phyloP scores from a whole-genome alignment of 2,329 filamentous ascomycete species.

The Monilinia fructicola region DNA sequence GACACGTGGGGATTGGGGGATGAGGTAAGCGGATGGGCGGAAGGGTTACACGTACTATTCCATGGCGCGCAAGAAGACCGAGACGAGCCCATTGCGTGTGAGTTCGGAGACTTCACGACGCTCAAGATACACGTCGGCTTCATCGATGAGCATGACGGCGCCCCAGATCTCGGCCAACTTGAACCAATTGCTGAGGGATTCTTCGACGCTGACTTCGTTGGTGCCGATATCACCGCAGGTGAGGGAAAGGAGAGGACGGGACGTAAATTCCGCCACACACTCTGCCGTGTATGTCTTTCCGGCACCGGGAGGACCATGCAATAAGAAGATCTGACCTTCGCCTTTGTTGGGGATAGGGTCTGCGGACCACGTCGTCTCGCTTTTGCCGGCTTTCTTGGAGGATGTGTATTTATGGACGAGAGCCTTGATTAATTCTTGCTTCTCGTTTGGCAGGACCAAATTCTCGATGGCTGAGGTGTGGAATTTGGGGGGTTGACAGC shows the following conservation, averaged over 20 bases:
- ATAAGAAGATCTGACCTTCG: conserved; percentile 33
- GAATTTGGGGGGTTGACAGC: conserved; percentile 30
- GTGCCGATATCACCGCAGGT: conserved; percentile 53
- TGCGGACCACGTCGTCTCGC: conserved; percentile 26
- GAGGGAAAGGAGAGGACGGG: conserved; percentile 34
- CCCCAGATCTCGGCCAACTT: conserved; percentile 52
- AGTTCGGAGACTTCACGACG: conserved; percentile 39
- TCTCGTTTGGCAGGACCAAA: conserved; percentile 29
- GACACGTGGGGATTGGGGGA: no score
- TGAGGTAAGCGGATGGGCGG: no score
- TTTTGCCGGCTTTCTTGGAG: conserved; percentile 13
- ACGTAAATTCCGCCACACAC: conserved; percentile 35
- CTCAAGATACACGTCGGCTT: conserved; percentile 53
- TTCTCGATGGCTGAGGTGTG: conserved; percentile 30
- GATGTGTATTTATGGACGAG: conserved; percentile 32
- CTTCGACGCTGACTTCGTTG: conserved; percentile 47
- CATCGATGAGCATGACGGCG: conserved; percentile 53
- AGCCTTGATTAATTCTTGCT: conserved; percentile 31
- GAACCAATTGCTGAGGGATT: conserved; percentile 50
- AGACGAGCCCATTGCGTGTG: conserved; percentile 42
- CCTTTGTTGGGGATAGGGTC: conserved; percentile 33
- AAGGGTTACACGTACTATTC: conserved; percentile 37
- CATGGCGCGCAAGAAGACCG: conserved; percentile 44
- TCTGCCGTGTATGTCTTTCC: conserved; percentile 35
- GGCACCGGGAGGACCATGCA: conserved; percentile 32